A percentile compares a stretch with the other conserved stretches of the same genome.
Evolutionary conservation across 331 rosid species (phyloP).

Genomic region (Malus hybrid): DNA sequence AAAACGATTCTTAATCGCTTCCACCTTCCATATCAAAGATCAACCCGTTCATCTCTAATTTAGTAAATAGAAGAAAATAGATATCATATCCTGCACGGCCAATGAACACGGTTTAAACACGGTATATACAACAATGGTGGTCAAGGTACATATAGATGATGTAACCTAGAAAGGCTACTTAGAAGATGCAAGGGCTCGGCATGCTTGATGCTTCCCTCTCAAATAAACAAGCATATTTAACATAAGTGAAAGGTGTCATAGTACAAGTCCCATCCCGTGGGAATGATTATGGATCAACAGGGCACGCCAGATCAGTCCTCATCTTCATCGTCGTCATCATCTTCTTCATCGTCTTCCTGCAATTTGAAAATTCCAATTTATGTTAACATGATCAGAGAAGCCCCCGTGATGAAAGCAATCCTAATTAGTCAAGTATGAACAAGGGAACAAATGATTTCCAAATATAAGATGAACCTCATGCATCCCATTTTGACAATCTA

Average conservation of each 20-base stretch:
- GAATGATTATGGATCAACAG: background rate
- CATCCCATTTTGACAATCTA: background rate
- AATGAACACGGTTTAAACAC: background rate
- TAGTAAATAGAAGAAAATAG: background rate
- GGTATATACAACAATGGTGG: background rate
- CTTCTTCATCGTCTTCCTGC: conserved; percentile 12
- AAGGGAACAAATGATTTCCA: background rate
- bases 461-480: background rate
- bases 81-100: background rate
- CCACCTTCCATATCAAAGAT: background rate
- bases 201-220: background rate
- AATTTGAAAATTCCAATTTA: background rate
- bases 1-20: background rate
- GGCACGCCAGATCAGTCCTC: conserved; percentile 1
- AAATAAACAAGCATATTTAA: conserved; percentile 2
- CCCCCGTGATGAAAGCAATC: background rate
- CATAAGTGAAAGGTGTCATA: background rate
- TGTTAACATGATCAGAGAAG: background rate
- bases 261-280: background rate
- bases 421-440: background rate
- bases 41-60: background rate
- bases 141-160: background rate
- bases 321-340: background rate
- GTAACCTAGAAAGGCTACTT: conserved; percentile 2
- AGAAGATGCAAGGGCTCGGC: conserved; percentile 3